Percentiles rank a stretch among this genome's conserved stretches.
Conservation (phyloP, 1,139 yeast species). For the Pichia sp. region DNA sequence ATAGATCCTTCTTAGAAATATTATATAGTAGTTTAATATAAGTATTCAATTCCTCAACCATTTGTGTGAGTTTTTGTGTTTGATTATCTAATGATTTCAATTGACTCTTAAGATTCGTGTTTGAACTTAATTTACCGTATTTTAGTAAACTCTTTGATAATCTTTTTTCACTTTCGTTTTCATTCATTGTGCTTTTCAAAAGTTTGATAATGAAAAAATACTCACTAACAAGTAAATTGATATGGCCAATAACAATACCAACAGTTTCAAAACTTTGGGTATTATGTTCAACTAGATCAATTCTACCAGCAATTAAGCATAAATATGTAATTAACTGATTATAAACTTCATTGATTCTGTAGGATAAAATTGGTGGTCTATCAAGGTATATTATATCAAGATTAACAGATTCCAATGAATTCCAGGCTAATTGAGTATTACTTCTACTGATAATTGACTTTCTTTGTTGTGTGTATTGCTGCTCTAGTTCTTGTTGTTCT, state of each 20-base stretch:
- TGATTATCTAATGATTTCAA: slow-evolving; percentile 20
- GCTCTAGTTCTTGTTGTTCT: not conserved
- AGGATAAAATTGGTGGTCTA: slow-evolving; percentile 62
- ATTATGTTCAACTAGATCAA: slow-evolving; percentile 70
- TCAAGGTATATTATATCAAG: slow-evolving; percentile 30
- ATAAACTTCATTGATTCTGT: slow-evolving; percentile 68
- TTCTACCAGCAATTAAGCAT: slow-evolving; percentile 63
- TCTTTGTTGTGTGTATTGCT: not conserved
- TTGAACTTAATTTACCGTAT: slow-evolving; percentile 6
- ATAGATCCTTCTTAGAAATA: slow-evolving; percentile 20
- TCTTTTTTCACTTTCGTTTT: slow-evolving; percentile 7
- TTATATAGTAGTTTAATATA: slow-evolving; percentile 55
- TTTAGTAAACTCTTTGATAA: slow-evolving; percentile 3
- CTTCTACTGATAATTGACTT: slow-evolving; percentile 1
- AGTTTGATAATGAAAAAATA: slow-evolving; percentile 34
- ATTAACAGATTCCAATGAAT: slow-evolving; percentile 10
- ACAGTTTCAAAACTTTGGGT: slow-evolving; percentile 60
- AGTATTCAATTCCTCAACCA: slow-evolving; percentile 61
- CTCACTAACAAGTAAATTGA: slow-evolving; percentile 58
- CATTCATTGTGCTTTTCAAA: slow-evolving; percentile 40
- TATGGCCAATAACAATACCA: slow-evolving; percentile 62
- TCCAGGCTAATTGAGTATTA: slow-evolving; percentile 1
- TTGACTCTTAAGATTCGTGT: slow-evolving; percentile 13
- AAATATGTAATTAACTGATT: slow-evolving; percentile 64
- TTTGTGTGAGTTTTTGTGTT: slow-evolving; percentile 33